Evolutionary conservation across 2,329 filamentous ascomycete species (phyloP).

Genomic region (Chrysoporthe austroafricana): DNA sequence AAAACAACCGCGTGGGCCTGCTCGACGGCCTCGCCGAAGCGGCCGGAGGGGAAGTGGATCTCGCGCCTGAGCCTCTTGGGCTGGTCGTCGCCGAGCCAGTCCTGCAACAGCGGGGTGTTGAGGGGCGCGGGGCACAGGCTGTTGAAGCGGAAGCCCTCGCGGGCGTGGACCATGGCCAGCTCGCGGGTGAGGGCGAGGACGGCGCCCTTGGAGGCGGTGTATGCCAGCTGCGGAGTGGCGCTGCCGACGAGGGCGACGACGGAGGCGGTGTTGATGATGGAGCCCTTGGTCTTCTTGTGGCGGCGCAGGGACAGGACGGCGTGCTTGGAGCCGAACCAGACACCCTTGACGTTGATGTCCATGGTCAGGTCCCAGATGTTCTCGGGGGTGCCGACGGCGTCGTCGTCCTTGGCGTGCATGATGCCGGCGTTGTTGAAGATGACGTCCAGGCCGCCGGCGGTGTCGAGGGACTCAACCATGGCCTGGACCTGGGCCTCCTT

Average conservation of each 20-base stretch:
- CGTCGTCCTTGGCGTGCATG: constrained; percentile 84
- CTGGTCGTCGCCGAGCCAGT: constrained; percentile 88
- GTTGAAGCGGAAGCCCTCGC: constrained; percentile 90
- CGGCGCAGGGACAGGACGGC: constrained; percentile 80
- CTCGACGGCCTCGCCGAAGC: constrained; percentile 92
- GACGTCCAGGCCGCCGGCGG: constrained; percentile 86
- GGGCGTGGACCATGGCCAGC: constrained; percentile 87
- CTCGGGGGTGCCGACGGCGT: constrained; percentile 83
- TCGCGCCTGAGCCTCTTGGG: constrained; percentile 82
- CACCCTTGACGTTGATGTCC: constrained; percentile 94
- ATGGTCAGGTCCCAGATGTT: constrained; percentile 94
- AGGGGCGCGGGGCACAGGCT: constrained; percentile 86
- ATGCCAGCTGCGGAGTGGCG: constrained; percentile 87
- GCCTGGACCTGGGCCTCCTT: constrained; percentile 80
- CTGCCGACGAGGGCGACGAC: constrained; percentile 86
- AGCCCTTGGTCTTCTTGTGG: constrained; percentile 76
- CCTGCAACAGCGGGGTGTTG: constrained; percentile 89
- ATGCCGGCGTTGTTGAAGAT: constrained; percentile 99
- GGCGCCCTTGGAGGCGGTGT: constrained; percentile 92
- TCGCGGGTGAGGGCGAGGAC: constrained; percentile 89
- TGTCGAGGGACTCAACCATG: constrained; percentile 74
- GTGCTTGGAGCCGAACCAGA: constrained; percentile 96
- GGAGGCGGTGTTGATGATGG: constrained; percentile 90
- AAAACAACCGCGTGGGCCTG: constrained; percentile 90
- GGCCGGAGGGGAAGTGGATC: constrained; percentile 84